Conservation (phyloP, 2,329 filamentous ascomycete species). For the Drechslera avenae region DNA sequence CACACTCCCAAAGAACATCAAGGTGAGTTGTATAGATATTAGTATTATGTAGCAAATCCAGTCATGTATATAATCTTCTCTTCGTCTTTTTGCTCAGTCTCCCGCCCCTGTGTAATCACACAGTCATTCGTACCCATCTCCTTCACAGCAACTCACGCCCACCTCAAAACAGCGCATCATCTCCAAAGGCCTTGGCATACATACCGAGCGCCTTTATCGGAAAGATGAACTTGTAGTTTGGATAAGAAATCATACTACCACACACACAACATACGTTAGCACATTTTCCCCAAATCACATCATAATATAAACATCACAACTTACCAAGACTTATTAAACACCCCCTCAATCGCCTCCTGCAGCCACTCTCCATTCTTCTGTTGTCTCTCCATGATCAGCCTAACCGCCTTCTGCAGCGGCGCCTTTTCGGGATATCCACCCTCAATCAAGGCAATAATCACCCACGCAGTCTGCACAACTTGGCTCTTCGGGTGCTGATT, state of each 20-base stretch:
- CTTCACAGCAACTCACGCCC: neutral
- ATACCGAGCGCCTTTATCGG: conserved; percentile 91
- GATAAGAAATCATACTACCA: conserved; percentile 90
- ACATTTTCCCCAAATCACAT: neutral
- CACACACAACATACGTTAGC: conserved; percentile 15
- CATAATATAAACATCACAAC: conserved; percentile 36
- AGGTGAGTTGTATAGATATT: too few relatives aligned
- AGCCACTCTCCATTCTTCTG: conserved; percentile 90
- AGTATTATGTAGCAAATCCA: too few relatives aligned
- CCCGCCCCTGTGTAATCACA: too few relatives aligned
- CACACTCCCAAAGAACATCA: too few relatives aligned
- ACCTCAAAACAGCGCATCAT: conserved; percentile 29
- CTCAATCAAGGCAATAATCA: conserved; percentile 78
- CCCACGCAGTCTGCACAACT: conserved; percentile 95
- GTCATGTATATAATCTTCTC: too few relatives aligned
- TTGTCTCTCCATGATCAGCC: conserved; percentile 83
- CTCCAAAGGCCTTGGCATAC: conserved; percentile 63
- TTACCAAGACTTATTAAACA: conserved; percentile 96
- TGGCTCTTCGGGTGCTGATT: conserved; percentile 79
- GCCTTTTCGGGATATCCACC: conserved; percentile 78
- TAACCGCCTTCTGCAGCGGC: conserved; percentile 74
- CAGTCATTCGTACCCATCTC: too few relatives aligned
- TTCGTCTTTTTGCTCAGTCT: too few relatives aligned
- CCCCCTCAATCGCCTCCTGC: conserved; percentile 94
- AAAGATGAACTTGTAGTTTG: conserved; percentile 98